Evolutionary conservation across 768 basidiomycete genomes (phyloP), one percentile per base, ranked within the genome.

Genomic region (Gymnopilus junonius): DNA sequence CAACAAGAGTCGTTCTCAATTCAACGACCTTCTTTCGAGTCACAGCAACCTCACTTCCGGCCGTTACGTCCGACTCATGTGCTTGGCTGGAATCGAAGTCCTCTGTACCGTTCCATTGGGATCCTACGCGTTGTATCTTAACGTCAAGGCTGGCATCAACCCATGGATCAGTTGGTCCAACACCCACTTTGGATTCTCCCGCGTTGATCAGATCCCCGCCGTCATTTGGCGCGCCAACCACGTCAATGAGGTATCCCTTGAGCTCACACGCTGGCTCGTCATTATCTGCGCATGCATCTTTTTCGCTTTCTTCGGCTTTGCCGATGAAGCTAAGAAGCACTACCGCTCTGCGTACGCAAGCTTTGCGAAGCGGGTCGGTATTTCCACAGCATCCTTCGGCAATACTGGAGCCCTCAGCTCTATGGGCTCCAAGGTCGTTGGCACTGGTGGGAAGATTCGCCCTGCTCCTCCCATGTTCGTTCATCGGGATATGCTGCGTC

Each of bases 271-370:
- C 71, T 70, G 67, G 39, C 6, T 31, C 3, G 17, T 32, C 15
- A 63, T 83, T 2, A 62, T 77, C 21, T 82, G 79, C 60, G 81
- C 83, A 1, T 69, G 88, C 54, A 4, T 83, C 20, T 89, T 89
- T 76, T 90, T 89, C 66, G 71, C 71, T 20, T 83, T 87, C 76
- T 90, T 90, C 65, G 87, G 87, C 8, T 83, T 88, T 55, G 83
- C 82, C 8, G 77, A 79, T 17, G 88, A 89, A 66, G 85, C 87
- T 29, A 71, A 78, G 50, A 81, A 76, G 66, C 74, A 83, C 61
- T 88, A 88, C 67, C 68, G 74, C 10, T 69, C 71, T 6, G 79
- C 76, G 0, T 73, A 80, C 63, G 43, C 59, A 34, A 76, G 78
- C 1, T 76, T 85, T 23, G 76, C 80, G 40, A 80, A 79, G 67